Conservation (phyloP, 2,329 filamentous ascomycete species). For the Neofusicoccum laricinum region DNA sequence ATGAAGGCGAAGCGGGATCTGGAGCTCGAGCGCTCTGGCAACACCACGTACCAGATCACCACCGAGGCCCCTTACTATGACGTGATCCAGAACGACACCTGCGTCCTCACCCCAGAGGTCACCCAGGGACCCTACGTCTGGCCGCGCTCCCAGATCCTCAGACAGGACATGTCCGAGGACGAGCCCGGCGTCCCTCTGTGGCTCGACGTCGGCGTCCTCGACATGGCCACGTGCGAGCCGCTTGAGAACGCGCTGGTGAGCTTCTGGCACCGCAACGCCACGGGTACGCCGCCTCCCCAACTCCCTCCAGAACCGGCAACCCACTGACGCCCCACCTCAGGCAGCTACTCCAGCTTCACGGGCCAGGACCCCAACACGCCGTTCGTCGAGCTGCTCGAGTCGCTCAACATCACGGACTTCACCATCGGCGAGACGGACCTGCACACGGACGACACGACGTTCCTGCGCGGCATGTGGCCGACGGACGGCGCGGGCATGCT, state of each 20-base stretch:
- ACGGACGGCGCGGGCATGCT: slow-evolving; percentile 26
- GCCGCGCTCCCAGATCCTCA: slow-evolving; percentile 19
- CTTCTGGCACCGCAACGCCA: slow-evolving; percentile 31
- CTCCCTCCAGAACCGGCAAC: too few relatives aligned
- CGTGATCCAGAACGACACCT: slow-evolving; percentile 20
- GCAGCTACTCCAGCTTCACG: slow-evolving; percentile 28
- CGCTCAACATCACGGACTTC: slow-evolving; percentile 27
- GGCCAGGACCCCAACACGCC: slow-evolving; percentile 20
- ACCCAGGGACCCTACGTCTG: slow-evolving; percentile 29
- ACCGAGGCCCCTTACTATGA: slow-evolving; percentile 18
- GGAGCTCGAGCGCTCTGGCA: not conserved
- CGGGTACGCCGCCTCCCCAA: slow-evolving; percentile 16
- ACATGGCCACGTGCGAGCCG: slow-evolving; percentile 43
- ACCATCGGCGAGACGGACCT: slow-evolving; percentile 19
- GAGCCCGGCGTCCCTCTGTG: slow-evolving; percentile 38
- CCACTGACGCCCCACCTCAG: too few relatives aligned
- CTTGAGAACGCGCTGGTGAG: slow-evolving; percentile 35
- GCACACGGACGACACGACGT: slow-evolving; percentile 30
- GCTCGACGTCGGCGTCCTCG: slow-evolving; percentile 41
- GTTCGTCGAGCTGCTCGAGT: slow-evolving; percentile 23
- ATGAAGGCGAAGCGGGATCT: slow-evolving; percentile 8
- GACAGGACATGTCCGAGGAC: slow-evolving; percentile 35
- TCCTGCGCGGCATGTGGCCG: slow-evolving; percentile 29
- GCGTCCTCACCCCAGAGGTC: slow-evolving; percentile 26
- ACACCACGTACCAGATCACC: slow-evolving; percentile 16